These are phyloP conservation scores for Tulasnella sp. DNA, from an alignment of 768 basidiomycete species.

Conservation along the genomic window DNA sequence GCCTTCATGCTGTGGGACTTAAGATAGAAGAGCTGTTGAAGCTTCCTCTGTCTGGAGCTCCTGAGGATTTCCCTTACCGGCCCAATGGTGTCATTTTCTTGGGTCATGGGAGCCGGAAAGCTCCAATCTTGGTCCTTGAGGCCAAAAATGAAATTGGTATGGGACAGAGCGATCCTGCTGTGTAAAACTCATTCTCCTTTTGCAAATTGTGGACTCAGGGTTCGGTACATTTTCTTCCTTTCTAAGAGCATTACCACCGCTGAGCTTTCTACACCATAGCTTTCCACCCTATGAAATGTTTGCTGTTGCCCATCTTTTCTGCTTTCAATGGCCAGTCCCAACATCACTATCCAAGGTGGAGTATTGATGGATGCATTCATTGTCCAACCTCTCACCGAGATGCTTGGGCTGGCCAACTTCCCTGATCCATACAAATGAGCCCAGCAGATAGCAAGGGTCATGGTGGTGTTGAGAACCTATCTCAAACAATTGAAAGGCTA, in stretches of 20 bases:
- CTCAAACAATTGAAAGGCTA: neutral
- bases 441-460: neutral
- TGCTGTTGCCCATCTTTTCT: constrained; percentile 28
- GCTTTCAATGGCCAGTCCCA: constrained; percentile 24
- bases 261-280: neutral
- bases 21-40: neutral
- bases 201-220: constrained; percentile 8
- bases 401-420: constrained; percentile 9
- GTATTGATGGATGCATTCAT: constrained; percentile 24
- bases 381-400: constrained; percentile 29
- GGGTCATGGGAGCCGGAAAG: neutral
- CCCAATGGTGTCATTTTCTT: neutral
- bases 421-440: neutral
- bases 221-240: neutral
- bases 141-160: constrained; percentile 13
- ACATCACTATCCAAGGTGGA: constrained; percentile 28
- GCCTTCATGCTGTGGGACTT: neutral
- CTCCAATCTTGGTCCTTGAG: neutral
- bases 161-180: constrained; percentile 8
- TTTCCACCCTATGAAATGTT: constrained; percentile 6
- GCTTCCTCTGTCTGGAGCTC: neutral
- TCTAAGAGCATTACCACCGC: neutral
- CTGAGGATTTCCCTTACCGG: neutral
- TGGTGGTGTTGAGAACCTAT: neutral
- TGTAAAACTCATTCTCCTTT: neutral